Base-by-base conservation (phyloP, 2,329 filamentous ascomycete genomes). In the Penicillium aurantiogriseum region DNA sequence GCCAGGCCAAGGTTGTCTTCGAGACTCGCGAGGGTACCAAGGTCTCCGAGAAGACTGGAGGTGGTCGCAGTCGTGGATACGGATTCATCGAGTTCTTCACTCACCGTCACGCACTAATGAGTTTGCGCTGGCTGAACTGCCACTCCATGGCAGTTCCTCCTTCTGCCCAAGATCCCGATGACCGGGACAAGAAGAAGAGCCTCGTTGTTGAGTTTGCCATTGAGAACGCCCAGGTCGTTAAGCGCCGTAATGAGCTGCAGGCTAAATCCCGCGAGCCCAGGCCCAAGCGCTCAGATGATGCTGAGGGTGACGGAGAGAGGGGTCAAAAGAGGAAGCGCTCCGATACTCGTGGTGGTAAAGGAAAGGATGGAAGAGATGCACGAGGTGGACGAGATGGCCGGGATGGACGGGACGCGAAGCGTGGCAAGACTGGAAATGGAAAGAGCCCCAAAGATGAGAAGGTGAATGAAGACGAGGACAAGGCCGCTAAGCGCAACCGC, bases 41-140 rank as follows among this genome's bases (percentile, higher is more conserved):
- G 78, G 86, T 96, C 15, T 77, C 83, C 9, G 92, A 96, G 76
- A 82, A 84, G 43, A 86, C 81, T 50, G 91, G 90, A 8, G 91
- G 87, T 7, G 92, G 92, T 46, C 85, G 90, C 71, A 94, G 90
- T 72, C 85, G 93, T 72, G 94, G 94, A 5, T 99, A 99, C 73
- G 94, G 95, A 13, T 99, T 99, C 79, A 89, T 99, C 65, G 94
- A 99, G 77, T 99, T 97, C 76, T 89, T 87, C 63, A 94, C 90
- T 31, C 94, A 99, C 71, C 88, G 94, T 49, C 93, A 89, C 81
- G 94, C 94, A 15, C 82, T 99, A 39, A 97, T 97, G 91, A 94
- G 91, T 25, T 80, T 99, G 61, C 84, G 94, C 46, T 97, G 91
- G 87, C 82, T 99, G 56, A 99, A 99, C 72, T 92, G 93, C 1